Evolutionary conservation across 1,284 basidiomycete genomes (phyloP), one percentile per base, ranked within the genome.

Genomic region (Melampsora americana): DNA sequence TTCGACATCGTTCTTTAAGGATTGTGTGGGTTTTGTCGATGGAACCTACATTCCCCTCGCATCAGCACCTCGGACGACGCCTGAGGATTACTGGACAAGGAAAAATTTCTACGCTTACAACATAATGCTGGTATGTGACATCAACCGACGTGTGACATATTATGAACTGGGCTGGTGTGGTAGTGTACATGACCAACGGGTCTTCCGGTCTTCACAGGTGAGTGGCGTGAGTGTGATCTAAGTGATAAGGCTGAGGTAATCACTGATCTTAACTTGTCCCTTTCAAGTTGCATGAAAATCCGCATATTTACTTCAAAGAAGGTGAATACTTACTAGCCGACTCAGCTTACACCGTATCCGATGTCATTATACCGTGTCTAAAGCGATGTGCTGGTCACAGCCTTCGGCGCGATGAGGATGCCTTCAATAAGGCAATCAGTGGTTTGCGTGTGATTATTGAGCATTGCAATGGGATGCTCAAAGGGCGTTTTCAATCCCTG

Each of bases 381-480:
- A 48, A 23, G 23, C 28, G 18, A 18, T 30, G 5, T 30, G 23
- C 39, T 16, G 5, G 39, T 14, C 28, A 46, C 16, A 48, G 23
- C 16, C 28, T 39, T 9, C 28, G 44, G 30, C 44, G 12, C n/a
- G 44, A 46, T 30, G 42, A 42, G 18, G 42, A 42, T 30, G n/a
- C 44, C 4, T 28, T 12, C 35, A 35, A 35, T 9, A 35, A 35
- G 9, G 35, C 35, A 35, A 35, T 35, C 35, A 35, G 35, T 35
- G 14, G 1, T n/a, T 26, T 67, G 1, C 5, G 39, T 11, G 65
- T 67, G n/a, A 30, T 42, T 28, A 67, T 46, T 48, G 39, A 67
- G 2, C 65, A 67, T 67, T 67, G 65, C 4, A 67, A 46, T 46
- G 39, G 65, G 2, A 46, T 48, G 23, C 9, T 48, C 0, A 67